Evolutionary conservation across 2,329 filamentous ascomycete genomes (phyloP).

Genomic region (Xylariaceae sp.): DNA sequence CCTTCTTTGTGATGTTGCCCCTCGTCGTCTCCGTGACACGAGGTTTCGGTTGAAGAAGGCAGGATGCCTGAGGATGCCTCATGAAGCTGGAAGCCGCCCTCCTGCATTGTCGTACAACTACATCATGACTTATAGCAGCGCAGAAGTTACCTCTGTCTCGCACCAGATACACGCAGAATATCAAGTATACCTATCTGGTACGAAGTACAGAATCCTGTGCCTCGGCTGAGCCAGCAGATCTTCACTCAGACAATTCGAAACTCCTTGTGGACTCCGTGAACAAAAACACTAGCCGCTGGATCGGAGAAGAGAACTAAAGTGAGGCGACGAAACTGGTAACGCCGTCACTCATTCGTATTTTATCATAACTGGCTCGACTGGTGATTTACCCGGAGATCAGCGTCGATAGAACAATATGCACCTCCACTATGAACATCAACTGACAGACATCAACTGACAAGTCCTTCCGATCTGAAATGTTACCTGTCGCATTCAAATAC

Average conservation of each 20-base stretch:
- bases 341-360: not conserved
- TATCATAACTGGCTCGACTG: not conserved
- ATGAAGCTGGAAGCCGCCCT: no score
- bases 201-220: no score
- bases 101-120: no score
- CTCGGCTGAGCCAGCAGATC: not conserved
- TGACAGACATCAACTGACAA: not conserved
- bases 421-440: no score
- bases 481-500: not conserved
- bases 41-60: not conserved
- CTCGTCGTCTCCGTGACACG: not conserved
- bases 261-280: not conserved
- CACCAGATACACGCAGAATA: no score
- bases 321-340: not conserved
- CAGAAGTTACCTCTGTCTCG: no score
- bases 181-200: no score
- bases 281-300: not conserved
- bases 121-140: no score
- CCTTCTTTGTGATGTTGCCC: not conserved
- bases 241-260: not conserved
- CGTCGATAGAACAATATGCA: no score
- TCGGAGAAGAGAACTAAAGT: not conserved
- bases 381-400: no score
- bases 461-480: not conserved
- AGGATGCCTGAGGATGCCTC: no score